Base-by-base conservation (phyloP, 441 rosid species). In the Flueggea neowawraea region DNA sequence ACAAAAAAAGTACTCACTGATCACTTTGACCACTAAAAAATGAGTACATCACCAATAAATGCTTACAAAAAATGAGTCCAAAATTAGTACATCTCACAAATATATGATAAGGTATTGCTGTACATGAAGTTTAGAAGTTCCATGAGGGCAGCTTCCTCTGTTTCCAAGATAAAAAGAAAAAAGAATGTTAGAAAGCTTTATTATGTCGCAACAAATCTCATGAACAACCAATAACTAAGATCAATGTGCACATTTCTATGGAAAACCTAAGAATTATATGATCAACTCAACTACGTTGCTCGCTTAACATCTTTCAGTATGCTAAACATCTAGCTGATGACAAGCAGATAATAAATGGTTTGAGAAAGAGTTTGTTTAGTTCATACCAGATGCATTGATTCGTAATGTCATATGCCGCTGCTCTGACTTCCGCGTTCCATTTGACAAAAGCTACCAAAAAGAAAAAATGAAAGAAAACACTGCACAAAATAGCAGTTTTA, bases 71-170 rank as follows among this genome's bases (percentile, higher is more conserved):
- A n/a, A n/a, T n/a, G n/a, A n/a, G n/a, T n/a, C n/a, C n/a, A n/a
- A n/a, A n/a, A n/a, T n/a, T n/a, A n/a, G n/a, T n/a, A n/a, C n/a
- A n/a, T n/a, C n/a, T n/a, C n/a, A n/a, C n/a, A n/a, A n/a, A n/a
- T n/a, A n/a, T n/a, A n/a, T n/a, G 92, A 73, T 59, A 90, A 60
- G 47, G 78, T 60, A 66, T 70, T 82, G 78, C 78, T 90, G 76
- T 90, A 90, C 90, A 92, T 88, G 79, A 90, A 92, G 55, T 76
- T 80, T 59, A 92, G 73, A 12, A 92, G 85, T 75, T 90, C 94
- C 96, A 88, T 86, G 60, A 92, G 84, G 36, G 92, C 88, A 58
- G 82, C 80, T 80, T 92, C 97, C 78, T 92, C 97, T 92, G 93
- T 69, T 70, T 45, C 53, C 54, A 16, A 49, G 49, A 31, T 36